Conservation (phyloP, 1,139 yeast genomes). For the Sugiyamaella grinbergsii region DNA sequence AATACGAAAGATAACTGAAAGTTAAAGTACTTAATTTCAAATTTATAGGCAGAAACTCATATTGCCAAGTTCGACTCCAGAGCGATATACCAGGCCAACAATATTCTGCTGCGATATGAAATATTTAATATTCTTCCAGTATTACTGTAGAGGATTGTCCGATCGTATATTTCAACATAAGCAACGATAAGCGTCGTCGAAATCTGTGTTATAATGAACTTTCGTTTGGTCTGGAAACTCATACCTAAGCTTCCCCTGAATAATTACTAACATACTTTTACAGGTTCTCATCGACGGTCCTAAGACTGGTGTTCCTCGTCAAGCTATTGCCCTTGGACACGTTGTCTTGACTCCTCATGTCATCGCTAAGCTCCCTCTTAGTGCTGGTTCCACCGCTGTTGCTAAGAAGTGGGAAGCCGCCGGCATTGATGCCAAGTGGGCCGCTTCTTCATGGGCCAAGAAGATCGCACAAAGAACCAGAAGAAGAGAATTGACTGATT, state of each 20-base stretch:
- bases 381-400: slow-evolving; percentile 83
- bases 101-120: too few relatives aligned
- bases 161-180: too few relatives aligned
- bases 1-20: too few relatives aligned
- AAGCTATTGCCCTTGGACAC: slow-evolving; percentile 82
- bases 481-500: slow-evolving; percentile 91
- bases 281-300: slow-evolving; percentile 97
- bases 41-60: too few relatives aligned
- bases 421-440: slow-evolving; percentile 88
- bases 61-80: too few relatives aligned
- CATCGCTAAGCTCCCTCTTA: slow-evolving; percentile 86
- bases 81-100: too few relatives aligned
- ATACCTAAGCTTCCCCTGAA: not conserved
- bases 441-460: slow-evolving; percentile 94
- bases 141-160: too few relatives aligned
- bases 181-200: too few relatives aligned
- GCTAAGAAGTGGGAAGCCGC: slow-evolving; percentile 93
- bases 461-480: slow-evolving; percentile 92
- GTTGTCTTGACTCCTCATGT: slow-evolving; percentile 92
- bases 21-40: too few relatives aligned
- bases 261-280: slow-evolving; percentile 18
- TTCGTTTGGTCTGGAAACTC: too few relatives aligned
- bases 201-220: too few relatives aligned
- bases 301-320: slow-evolving; percentile 82
- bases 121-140: too few relatives aligned